Evolutionary conservation across 768 basidiomycete genomes (phyloP).

Genomic region (Suillus variegatus): DNA sequence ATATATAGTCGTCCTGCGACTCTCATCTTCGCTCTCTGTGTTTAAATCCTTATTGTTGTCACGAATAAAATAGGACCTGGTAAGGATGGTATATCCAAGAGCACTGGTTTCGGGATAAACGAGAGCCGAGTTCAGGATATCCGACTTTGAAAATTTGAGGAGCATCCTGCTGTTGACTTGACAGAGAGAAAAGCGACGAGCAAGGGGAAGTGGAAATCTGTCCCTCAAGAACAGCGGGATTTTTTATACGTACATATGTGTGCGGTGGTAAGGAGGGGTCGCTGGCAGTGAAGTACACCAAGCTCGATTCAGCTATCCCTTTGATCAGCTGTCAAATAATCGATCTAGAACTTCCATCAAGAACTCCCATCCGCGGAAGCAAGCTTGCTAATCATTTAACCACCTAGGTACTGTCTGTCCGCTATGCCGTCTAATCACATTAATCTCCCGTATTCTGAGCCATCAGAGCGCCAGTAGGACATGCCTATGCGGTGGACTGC

Average conservation of each 20-base stretch:
- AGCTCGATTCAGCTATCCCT: conserved; percentile 1
- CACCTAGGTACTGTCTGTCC: too few relatives aligned
- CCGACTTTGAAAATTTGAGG: conserved; percentile 57
- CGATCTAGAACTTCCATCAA: not conserved
- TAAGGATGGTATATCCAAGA: conserved; percentile 50
- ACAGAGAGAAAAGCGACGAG: not conserved
- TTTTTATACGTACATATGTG: not conserved
- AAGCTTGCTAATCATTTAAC: not conserved
- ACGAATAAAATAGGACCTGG: conserved; percentile 35
- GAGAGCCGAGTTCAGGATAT: conserved; percentile 59
- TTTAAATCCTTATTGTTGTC: conserved; percentile 29
- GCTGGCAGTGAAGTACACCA: not conserved
- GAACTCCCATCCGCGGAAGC: not conserved
- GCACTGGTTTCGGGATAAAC: conserved; percentile 53
- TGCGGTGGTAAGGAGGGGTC: not conserved
- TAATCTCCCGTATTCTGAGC: not conserved
- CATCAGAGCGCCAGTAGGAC: not conserved
- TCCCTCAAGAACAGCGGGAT: not conserved
- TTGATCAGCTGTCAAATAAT: conserved; percentile 1
- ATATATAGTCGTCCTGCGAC: conserved; percentile 45
- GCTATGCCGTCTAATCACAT: not conserved
- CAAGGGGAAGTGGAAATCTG: not conserved
- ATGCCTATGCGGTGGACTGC: not conserved
- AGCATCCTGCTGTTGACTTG: conserved; percentile 40
- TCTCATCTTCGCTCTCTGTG: conserved; percentile 31